Evolutionary conservation across 768 basidiomycete genomes (phyloP).

Genomic region (Auriscalpium orientale): DNA sequence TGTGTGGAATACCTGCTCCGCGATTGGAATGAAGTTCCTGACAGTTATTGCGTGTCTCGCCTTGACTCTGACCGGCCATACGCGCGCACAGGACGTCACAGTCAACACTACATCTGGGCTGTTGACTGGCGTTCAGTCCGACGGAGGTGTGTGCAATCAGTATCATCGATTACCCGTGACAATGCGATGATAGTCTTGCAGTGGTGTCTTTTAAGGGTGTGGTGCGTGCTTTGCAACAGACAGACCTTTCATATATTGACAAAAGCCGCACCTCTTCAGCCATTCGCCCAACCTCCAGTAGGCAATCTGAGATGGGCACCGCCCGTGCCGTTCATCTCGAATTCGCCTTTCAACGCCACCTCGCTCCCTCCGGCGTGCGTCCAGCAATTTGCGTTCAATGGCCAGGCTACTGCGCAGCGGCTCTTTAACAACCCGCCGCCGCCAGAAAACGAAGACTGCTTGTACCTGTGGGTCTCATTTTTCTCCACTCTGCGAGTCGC

Average conservation of each 20-base stretch:
- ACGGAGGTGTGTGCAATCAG: slow-evolving; percentile 1
- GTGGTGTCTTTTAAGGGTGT: slow-evolving; percentile 9
- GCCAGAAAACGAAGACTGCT: slow-evolving; percentile 6
- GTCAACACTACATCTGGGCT: slow-evolving; percentile 2
- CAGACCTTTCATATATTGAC: background rate
- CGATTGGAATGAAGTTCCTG: too few species aligned
- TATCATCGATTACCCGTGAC: background rate
- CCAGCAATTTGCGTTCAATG: slow-evolving; percentile 1
- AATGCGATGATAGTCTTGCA: background rate
- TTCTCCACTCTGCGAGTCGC: too few species aligned
- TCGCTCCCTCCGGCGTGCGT: slow-evolving; percentile 7
- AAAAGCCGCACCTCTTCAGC: background rate
- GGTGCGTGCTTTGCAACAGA: background rate
- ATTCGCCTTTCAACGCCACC: background rate
- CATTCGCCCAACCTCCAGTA: slow-evolving; percentile 4
- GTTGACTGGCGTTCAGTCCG: background rate
- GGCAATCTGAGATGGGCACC: slow-evolving; percentile 5
- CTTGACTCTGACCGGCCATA: too few species aligned
- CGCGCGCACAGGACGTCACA: too few species aligned
- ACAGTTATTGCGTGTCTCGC: too few species aligned
- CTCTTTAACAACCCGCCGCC: background rate
- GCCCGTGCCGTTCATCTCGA: background rate
- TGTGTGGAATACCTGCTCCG: too few species aligned
- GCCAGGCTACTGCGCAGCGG: background rate
- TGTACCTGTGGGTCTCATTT: background rate